Evolutionary conservation across 176 grass and related monocot species (phyloP).

Genomic region (Carex myosuroides): DNA sequence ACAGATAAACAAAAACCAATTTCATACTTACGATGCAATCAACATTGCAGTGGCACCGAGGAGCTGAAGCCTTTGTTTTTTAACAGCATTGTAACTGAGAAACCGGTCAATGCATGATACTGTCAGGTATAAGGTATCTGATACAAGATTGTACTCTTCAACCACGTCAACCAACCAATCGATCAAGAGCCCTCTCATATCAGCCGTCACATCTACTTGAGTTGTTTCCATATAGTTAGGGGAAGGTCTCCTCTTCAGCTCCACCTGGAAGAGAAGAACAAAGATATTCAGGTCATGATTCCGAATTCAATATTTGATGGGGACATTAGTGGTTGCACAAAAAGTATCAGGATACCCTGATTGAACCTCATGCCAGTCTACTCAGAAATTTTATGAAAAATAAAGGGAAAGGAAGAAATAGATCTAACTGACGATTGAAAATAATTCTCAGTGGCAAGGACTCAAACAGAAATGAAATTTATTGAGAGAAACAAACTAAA

Average conservation of each 20-base stretch:
- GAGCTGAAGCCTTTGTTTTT: conserved; percentile 61
- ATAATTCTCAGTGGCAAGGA: neutral
- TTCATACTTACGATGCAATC: conserved; percentile 54
- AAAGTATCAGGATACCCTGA: neutral
- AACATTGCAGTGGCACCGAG: conserved; percentile 78
- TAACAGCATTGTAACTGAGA: conserved; percentile 54
- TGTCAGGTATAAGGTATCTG: conserved; percentile 74
- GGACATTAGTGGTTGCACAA: neutral
- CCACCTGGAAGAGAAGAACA: conserved; percentile 34
- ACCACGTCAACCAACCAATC: conserved; percentile 93
- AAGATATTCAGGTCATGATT: neutral
- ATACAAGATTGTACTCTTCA: conserved; percentile 83
- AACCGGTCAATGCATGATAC: conserved; percentile 66
- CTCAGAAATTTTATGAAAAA: neutral
- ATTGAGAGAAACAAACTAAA: neutral
- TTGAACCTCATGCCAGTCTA: neutral
- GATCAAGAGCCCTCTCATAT: conserved; percentile 74
- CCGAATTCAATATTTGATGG: neutral
- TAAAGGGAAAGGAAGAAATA: neutral
- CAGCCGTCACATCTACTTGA: conserved; percentile 53
- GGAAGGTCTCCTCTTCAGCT: conserved; percentile 35
- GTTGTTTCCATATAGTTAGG: conserved; percentile 53
- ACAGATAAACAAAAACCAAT: neutral
- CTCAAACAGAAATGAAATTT: neutral
- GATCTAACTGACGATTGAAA: neutral